Base-by-base conservation (phyloP, 108 stramenopile species). In the Halocafeteria seosinensis region DNA sequence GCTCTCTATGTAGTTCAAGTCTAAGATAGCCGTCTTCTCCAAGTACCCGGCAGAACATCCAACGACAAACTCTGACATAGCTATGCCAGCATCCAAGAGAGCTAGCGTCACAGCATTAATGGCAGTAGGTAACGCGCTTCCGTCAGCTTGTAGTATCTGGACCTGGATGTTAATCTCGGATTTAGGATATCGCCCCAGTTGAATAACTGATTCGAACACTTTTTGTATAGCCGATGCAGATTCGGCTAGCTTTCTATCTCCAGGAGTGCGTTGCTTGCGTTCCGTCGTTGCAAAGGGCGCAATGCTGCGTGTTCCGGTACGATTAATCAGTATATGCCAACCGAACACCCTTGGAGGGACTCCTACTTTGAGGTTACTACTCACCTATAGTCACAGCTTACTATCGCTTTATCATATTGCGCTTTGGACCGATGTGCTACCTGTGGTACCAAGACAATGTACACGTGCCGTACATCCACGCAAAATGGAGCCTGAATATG, bases 61-160 rank as follows among this genome's bases (percentile, higher is more conserved):
- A 11, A 63, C 52, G 12, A 73, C 71, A 31, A 73, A 60, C 50
- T 76, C 76, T 8, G n/a, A 24, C 74, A 78, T 72, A 28, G 76
- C 70, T 9, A 79, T 38, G 25, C 78, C 78, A 42, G 78, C 78
- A n/a, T 79, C 74, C 27, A 73, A 25, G 11, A 79, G 33, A 0
- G 78, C 78, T n/a, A 73, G 69, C 23, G 66, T 28, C 0, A 71
- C 72, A 11, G 76, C 78, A 65, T 78, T 78, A 52, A 74, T 53
- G 47, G 38, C 23, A 25, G 52, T 37, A 21, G 68, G 66, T 12
- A 77, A 63, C 31, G 28, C 62, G 6, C 67, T 62, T 4, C 78
- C 78, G 67, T 78, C 78, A 27, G 62, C 53, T 37, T 75, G 67
- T 0, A 66, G 13, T 21, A 71, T 60, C 3, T 50, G 64, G 2